Conservation (phyloP, 164 flowering plant genomes). For the Umbilicus rupestris region DNA sequence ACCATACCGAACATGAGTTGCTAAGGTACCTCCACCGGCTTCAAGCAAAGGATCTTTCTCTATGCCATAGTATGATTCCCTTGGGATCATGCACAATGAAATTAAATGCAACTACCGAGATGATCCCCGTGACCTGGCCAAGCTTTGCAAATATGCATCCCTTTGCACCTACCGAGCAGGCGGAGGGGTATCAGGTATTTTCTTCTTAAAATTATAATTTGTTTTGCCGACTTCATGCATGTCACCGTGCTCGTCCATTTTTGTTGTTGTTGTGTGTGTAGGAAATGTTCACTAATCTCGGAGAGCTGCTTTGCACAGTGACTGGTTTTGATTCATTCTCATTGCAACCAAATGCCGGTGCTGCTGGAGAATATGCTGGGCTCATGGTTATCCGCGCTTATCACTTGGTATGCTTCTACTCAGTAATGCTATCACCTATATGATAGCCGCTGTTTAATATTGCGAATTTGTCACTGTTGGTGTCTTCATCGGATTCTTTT, state of each 20-base stretch:
- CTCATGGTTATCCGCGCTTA: slow-evolving; percentile 99
- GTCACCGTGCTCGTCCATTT: background rate
- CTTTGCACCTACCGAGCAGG: slow-evolving; percentile 86
- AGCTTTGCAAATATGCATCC: slow-evolving; percentile 76
- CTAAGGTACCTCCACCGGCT: slow-evolving; percentile 70
- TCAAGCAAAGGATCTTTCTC: slow-evolving; percentile 85
- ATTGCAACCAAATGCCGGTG: slow-evolving; percentile 99
- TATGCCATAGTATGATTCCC: slow-evolving; percentile 99
- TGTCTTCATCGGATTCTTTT: background rate
- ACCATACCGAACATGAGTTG: slow-evolving; percentile 93
- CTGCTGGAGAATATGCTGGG: slow-evolving; percentile 98
- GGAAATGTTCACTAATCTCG: slow-evolving; percentile 92
- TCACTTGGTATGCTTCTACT: slow-evolving; percentile 49
- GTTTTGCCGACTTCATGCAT: background rate
- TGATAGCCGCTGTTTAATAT: background rate
- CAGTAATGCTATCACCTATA: background rate
- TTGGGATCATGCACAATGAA: slow-evolving; percentile 99
- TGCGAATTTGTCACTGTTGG: background rate
- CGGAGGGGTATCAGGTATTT: slow-evolving; percentile 81
- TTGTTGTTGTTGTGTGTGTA: slow-evolving; percentile 9
- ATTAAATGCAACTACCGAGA: slow-evolving; percentile 88
- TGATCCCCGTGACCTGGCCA: slow-evolving; percentile 99
- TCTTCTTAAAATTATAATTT: background rate
- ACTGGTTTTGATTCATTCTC: slow-evolving; percentile 99
- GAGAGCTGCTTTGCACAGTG: slow-evolving; percentile 74